Percentiles rank a stretch among this genome's conserved stretches.
Evolutionary conservation across 2,329 filamentous ascomycete species (phyloP).

Genomic region (Neofusicoccum cordaticola): DNA sequence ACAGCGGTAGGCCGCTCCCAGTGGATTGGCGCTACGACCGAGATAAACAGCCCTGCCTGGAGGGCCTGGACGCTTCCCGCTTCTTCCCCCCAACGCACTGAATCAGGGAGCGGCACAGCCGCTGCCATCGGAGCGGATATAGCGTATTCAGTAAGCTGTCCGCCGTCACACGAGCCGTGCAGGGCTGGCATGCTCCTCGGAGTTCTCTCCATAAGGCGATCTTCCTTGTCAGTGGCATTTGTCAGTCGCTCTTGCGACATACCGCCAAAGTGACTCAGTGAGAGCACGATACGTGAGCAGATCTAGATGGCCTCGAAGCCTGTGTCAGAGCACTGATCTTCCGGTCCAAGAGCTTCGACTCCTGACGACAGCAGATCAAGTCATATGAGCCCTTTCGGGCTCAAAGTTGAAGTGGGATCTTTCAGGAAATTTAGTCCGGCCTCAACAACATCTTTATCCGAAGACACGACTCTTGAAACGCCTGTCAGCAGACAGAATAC

Average conservation of each 20-base stretch:
- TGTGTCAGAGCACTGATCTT: no score
- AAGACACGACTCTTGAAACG: not conserved
- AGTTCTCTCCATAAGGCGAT: not conserved
- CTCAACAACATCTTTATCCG: not conserved
- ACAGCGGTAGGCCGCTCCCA: not conserved
- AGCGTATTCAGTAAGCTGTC: not conserved
- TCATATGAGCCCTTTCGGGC: no score
- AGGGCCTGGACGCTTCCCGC: not conserved
- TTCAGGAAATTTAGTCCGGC: not conserved
- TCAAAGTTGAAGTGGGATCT: not conserved
- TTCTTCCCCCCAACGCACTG: not conserved
- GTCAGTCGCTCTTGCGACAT: not conserved
- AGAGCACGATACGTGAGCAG: not conserved
- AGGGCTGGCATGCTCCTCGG: not conserved
- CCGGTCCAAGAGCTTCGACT: not conserved
- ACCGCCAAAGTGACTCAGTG: not conserved
- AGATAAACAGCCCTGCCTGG: conserved; percentile 1
- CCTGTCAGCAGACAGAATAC: not conserved
- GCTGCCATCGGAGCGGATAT: not conserved
- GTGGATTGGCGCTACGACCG: not conserved
- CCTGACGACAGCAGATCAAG: not conserved
- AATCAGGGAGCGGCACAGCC: conserved; percentile 1
- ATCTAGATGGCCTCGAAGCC: no score
- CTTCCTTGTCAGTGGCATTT: not conserved
- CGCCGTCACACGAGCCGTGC: not conserved